phyloP scores from a whole-genome alignment of 1,284 basidiomycete species.

The Kalmanozyma brasiliensis region DNA sequence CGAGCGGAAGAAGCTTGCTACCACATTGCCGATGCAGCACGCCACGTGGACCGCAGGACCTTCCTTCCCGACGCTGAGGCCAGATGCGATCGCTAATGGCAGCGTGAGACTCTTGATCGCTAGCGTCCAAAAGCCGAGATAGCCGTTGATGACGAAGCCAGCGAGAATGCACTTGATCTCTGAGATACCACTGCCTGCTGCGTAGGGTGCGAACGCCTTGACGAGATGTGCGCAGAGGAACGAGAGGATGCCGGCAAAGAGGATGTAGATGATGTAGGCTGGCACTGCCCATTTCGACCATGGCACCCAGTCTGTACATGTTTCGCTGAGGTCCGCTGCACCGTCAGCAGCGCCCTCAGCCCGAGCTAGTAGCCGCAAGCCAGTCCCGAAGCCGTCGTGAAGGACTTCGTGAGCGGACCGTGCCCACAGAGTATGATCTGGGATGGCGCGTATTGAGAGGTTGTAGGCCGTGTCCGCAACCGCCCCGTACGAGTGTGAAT shows the following conservation, averaged over 20 bases:
- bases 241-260: slow-evolving; percentile 75
- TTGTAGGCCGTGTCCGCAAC: slow-evolving; percentile 20
- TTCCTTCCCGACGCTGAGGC: slow-evolving; percentile 96
- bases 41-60: slow-evolving; percentile 98
- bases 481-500: background rate
- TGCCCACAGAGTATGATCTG: slow-evolving; percentile 27
- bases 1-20: slow-evolving; percentile 82
- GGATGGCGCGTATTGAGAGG: slow-evolving; percentile 22
- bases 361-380: slow-evolving; percentile 22
- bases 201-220: slow-evolving; percentile 87
- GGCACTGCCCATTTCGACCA: slow-evolving; percentile 84
- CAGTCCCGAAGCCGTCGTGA: slow-evolving; percentile 71
- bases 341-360: slow-evolving; percentile 18
- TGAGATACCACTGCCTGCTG: slow-evolving; percentile 96
- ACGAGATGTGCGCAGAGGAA: slow-evolving; percentile 80
- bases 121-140: slow-evolving; percentile 87
- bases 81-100: slow-evolving; percentile 89
- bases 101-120: slow-evolving; percentile 91
- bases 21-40: slow-evolving; percentile 88
- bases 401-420: slow-evolving; percentile 66
- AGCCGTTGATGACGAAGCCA: slow-evolving; percentile 96
- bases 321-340: slow-evolving; percentile 70
- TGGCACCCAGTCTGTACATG: slow-evolving; percentile 89
- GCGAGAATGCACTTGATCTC: slow-evolving; percentile 99
- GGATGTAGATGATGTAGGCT: slow-evolving; percentile 85